Percentiles rank a stretch among this genome's conserved stretches.
Evolutionary conservation across 2,329 filamentous ascomycete species (phyloP).

Genomic region (Lasiodiplodia citricola): DNA sequence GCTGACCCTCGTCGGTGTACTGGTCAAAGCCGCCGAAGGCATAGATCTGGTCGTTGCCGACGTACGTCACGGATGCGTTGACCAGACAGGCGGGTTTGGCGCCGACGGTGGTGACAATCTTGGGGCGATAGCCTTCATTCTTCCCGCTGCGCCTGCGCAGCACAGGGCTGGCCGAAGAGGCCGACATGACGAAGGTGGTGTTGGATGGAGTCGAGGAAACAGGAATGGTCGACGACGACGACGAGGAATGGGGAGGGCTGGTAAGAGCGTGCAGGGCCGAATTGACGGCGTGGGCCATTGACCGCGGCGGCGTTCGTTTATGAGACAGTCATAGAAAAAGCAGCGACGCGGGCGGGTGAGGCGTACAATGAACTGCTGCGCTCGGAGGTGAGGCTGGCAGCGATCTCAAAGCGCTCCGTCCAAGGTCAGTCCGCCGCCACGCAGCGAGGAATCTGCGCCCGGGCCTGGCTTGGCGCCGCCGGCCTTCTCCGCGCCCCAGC

Average conservation of each 20-base stretch:
- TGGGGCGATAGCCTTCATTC: constrained; percentile 80
- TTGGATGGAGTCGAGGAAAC: constrained; percentile 57
- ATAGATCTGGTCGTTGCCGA: constrained; percentile 95
- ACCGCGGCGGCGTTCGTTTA: not conserved
- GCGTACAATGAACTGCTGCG: constrained; percentile 22
- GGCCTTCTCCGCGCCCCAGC: constrained; percentile 15
- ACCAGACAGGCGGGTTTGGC: constrained; percentile 88
- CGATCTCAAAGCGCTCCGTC: constrained; percentile 16
- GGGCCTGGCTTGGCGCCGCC: constrained; percentile 1
- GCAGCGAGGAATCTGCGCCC: not conserved
- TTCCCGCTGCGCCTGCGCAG: constrained; percentile 52
- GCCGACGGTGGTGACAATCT: constrained; percentile 68
- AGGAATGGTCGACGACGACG: constrained; percentile 23
- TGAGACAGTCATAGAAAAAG: constrained; percentile 11
- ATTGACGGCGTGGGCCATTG: constrained; percentile 24
- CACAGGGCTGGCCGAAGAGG: constrained; percentile 63
- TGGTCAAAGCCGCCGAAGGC: constrained; percentile 98
- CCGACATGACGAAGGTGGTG: constrained; percentile 90
- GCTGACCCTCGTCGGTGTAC: constrained; percentile 86
- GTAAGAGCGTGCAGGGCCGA: constrained; percentile 17
- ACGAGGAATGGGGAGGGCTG: constrained; percentile 20
- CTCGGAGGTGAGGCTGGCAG: constrained; percentile 23
- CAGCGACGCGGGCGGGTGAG: constrained; percentile 4
- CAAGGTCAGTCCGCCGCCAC: constrained; percentile 9
- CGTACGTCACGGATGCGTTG: constrained; percentile 98